Percentiles rank a stretch among this genome's conserved stretches.
Evolutionary conservation across 768 basidiomycete species (phyloP).

Genomic region (Pleurotus salmoneostramineus): DNA sequence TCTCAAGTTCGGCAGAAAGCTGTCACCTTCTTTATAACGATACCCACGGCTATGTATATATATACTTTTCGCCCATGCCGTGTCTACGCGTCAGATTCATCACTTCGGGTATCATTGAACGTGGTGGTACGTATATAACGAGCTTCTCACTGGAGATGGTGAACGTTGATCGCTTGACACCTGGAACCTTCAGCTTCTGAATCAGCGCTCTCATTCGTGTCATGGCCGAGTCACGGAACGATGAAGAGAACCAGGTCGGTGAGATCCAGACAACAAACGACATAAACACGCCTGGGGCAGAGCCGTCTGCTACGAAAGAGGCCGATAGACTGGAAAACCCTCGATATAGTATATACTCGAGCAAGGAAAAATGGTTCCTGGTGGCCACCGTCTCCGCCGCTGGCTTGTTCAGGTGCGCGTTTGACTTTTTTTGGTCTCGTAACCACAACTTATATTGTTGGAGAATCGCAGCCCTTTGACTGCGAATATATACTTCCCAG

Average conservation of each 20-base stretch:
- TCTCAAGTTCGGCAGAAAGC: too few relatives aligned
- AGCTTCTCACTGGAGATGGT: too few relatives aligned
- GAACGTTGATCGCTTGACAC: too few relatives aligned
- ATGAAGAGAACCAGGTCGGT: not conserved
- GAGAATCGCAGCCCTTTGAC: conserved; percentile 53
- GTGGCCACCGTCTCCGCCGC: conserved; percentile 15
- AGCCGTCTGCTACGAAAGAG: not conserved
- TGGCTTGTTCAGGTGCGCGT: conserved; percentile 14
- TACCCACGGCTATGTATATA: too few relatives aligned
- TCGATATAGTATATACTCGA: conserved; percentile 15
- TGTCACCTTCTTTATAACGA: too few relatives aligned
- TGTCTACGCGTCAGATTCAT: too few relatives aligned
- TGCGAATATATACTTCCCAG: conserved; percentile 76
- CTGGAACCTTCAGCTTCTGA: not conserved
- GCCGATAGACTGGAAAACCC: too few relatives aligned
- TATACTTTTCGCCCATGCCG: too few relatives aligned
- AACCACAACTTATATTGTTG: not conserved
- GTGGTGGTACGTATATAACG: too few relatives aligned
- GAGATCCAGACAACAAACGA: not conserved
- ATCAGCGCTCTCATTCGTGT: not conserved
- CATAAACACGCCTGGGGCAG: not conserved
- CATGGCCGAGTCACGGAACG: not conserved
- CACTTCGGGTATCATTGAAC: too few relatives aligned
- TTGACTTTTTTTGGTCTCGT: not conserved
- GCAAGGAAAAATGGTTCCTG: conserved; percentile 16